Evolutionary conservation across 129 eudicot species (phyloP), one percentile per base, ranked within the genome.

Genomic region (Tagetes erecta): DNA sequence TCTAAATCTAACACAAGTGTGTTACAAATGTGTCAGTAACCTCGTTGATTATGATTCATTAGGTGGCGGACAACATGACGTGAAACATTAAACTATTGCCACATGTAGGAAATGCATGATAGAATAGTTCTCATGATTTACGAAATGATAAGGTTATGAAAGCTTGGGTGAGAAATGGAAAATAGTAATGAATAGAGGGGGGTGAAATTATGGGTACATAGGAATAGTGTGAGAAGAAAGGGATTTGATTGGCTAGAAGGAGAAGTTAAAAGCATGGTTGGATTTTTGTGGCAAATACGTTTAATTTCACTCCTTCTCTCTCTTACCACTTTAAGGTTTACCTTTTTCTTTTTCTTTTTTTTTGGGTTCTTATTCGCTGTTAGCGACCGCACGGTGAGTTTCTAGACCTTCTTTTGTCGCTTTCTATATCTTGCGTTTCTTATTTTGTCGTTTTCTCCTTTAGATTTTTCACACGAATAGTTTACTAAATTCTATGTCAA

Each of bases 201-300:
- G 77, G 81, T 64, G 67, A 71, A 78, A 53, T 3, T 42, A 57
- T 14, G 66, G 7, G 13, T 9, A 64, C 42, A 51, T 72, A 42
- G 42, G 47, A 44, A 64, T 74, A 56, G 38, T 76, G 38, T 64
- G 73, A 36, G 67, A 81, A 75, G 37, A 62, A 76, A 76, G 70
- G 13, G 47, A 76, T 81, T 27, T 34, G 56, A 81, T 81, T 81
- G 84, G 84, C 33, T 70, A 44, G 74, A 36, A 53, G 68, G 45
- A 70, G 69, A 79, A 72, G 73, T 53, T 70, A 81, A 81, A 76
- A 72, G 69, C 13, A 35, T 42, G 30, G 51, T 76, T 81, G 78
- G 83, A 73, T 67, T 76, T 44, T 81, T 63, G 76, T 72, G 70
- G 50, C 74, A 65, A 70, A 77, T 81, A 64, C 84, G 64, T 71